phyloP scores from a whole-genome alignment of 352 stramenopile genomes.

The Pythium monospermum region DNA sequence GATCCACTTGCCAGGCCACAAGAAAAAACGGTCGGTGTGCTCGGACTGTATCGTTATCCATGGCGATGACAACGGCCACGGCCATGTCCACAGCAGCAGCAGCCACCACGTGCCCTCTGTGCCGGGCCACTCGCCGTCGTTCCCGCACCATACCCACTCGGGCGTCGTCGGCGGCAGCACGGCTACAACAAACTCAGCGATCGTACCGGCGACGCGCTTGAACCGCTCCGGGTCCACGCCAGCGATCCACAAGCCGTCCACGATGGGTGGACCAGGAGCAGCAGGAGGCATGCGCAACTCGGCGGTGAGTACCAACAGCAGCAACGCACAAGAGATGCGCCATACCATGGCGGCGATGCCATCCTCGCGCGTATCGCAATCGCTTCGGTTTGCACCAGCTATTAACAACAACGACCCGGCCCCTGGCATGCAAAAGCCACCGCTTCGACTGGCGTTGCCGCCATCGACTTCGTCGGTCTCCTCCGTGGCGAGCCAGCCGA shows the following conservation, averaged over 20 bases:
- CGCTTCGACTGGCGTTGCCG: background rate
- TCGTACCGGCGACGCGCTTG: conserved; percentile 12
- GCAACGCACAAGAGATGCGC: conserved; percentile 15
- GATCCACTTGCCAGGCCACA: conserved; percentile 46
- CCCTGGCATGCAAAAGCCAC: conserved; percentile 16
- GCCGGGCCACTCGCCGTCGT: conserved; percentile 8
- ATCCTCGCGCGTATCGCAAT: conserved; percentile 1
- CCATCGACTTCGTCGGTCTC: background rate
- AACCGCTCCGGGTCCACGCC: conserved; percentile 13
- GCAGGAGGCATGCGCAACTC: conserved; percentile 1
- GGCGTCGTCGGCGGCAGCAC: no score
- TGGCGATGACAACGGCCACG: conserved; percentile 42
- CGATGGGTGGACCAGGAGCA: no score
- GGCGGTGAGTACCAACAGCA: conserved; percentile 5
- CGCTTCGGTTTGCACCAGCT: conserved; percentile 15
- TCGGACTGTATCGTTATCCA: conserved; percentile 72
- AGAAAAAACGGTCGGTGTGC: conserved; percentile 71
- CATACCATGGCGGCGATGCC: conserved; percentile 12
- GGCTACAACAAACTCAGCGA: no score
- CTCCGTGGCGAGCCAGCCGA: no score
- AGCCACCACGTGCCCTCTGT: conserved; percentile 37
- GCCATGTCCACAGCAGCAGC: no score
- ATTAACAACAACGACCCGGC: conserved; percentile 1
- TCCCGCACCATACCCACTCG: background rate
- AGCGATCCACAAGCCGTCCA: conserved; percentile 4